These are phyloP conservation scores for Aspergillus baeticus DNA, from an alignment of 495 filamentous ascomycete species.

Conservation along the genomic window DNA sequence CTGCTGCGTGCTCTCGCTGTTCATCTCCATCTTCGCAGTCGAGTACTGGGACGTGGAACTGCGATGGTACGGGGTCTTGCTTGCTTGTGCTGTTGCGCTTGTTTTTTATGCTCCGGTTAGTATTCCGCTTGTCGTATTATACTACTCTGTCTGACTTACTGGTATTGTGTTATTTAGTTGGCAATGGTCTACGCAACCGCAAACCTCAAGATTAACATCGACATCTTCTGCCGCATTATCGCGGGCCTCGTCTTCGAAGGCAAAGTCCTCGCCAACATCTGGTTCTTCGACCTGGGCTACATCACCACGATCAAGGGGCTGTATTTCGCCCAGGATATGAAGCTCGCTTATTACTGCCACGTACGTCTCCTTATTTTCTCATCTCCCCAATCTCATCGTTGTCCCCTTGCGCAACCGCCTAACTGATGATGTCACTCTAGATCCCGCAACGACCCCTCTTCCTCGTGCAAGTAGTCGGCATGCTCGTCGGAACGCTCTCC, in stretches of 20 bases:
- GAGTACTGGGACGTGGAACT: constrained; percentile 74
- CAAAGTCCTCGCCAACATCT: constrained; percentile 85
- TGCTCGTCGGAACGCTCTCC: constrained; percentile 71
- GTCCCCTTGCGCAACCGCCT: too few species aligned
- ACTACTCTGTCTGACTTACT: too few species aligned
- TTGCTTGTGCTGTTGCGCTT: constrained; percentile 70
- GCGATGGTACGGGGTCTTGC: constrained; percentile 60
- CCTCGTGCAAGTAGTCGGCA: constrained; percentile 59
- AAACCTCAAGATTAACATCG: constrained; percentile 78
- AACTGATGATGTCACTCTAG: too few species aligned
- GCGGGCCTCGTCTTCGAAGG: constrained; percentile 77
- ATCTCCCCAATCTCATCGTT: too few species aligned
- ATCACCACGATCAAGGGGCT: constrained; percentile 81
- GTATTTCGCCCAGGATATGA: constrained; percentile 83
- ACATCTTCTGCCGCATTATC: constrained; percentile 74
- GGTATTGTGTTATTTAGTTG: too few species aligned
- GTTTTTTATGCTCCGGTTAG: constrained; percentile 40
- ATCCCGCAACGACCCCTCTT: constrained; percentile 46
- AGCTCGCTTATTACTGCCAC: constrained; percentile 87
- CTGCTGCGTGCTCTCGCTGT: constrained; percentile 66
- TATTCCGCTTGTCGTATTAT: too few species aligned
- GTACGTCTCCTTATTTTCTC: too few species aligned
- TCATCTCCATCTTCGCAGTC: constrained; percentile 78
- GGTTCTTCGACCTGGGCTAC: constrained; percentile 68
- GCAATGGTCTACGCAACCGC: constrained; percentile 86